Evolutionary conservation across 2,329 filamentous ascomycete species (phyloP), one percentile per base, ranked within the genome.

Genomic region (Didymella pinodella): DNA sequence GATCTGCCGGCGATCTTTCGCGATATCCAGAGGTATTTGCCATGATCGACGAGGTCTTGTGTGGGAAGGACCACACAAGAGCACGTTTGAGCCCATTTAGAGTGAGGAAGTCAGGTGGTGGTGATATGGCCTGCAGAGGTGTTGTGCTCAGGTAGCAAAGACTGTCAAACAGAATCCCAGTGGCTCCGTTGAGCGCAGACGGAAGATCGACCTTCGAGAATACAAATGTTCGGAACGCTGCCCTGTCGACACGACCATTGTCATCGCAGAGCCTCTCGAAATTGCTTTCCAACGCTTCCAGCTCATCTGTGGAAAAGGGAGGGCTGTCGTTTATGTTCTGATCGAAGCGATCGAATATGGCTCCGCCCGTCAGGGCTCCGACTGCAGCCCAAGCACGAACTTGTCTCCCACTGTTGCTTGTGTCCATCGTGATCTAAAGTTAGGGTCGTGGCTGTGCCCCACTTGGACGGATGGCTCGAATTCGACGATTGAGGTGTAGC

Each of bases 81-180:
- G 48, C 36, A n/a, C 48, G 48, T 12, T 41, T 50, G 8, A 43
- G n/a, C 11, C 7, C 48, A 12, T 41, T 8, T n/a, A 41, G 48
- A 4, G 36, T 29, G 7, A 50, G 16, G 28, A 20, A 26, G n/a
- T 25, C 22, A 10, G 14, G 34, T 12, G 34, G 36, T 12, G 26
- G n/a, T 41, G 48, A 50, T 11, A 7, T 12, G 7, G 48, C 14
- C 48, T 50, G 48, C 26, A 50, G 38, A 18, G 48, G 48, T 16
- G 28, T 26, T 31, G 25, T 22, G 22, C 48, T 43, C 8, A 50
- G 48, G 48, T 50, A 50, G 18, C 48, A 41, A 43, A 50, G 34
- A 16, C 36, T 29, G n/a, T 50, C 25, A 36, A 50, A 50, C 14
- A 50, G 11, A n/a, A 41, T 31, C 8, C 28, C 14, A 31, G 18